Evolutionary conservation across 2,329 filamentous ascomycete species (phyloP), one percentile per base, ranked within the genome.

Genomic region (Cadophora malorum): DNA sequence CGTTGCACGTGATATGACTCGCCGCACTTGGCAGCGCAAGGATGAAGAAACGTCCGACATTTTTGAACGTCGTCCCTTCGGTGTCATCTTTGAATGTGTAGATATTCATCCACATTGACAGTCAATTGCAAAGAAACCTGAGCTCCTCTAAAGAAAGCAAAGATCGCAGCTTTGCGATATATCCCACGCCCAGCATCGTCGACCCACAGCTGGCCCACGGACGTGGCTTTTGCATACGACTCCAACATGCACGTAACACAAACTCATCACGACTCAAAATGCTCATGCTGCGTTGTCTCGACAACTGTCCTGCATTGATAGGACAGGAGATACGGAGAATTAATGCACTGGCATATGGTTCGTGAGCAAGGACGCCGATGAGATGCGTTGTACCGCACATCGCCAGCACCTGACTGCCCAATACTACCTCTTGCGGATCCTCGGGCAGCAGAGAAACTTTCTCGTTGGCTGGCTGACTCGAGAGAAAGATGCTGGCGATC

Each of bases 301-400:
- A 70, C 69, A 67, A 68, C 66, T 70, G 69, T 70, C 41, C 59
- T 28, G 28, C 56, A 52, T 23, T 68, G 69, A 68, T 65, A 65
- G 66, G 66, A 55, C 52, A 25, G 25, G 21, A 5, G 8, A 33
- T 4, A 50, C 64, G 64, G 64, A 63, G n/a, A 56, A 68, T 67
- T 50, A 65, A 67, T 68, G 66, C 56, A 68, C 61, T 67, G 66
- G 60, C 64, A 67, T 68, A 65, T 63, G 10, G 50, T 68, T 65
- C 61, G 47, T 31, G 47, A 63, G 63, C 56, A 23, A 38, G 47
- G 56, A 31, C 61, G 21, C 21, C 23, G 31, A 56, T 19, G 31
- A 61, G 33, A 55, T 66, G 67, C 67, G 67, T 67, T 65, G 66
- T 63, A 59, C 49, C 55, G 59, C 45, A 55, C 41, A 62, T 62